These are phyloP conservation scores for Cercospora citrullina DNA, from an alignment of 2,329 filamentous ascomycete genomes.

Conservation along the genomic window DNA sequence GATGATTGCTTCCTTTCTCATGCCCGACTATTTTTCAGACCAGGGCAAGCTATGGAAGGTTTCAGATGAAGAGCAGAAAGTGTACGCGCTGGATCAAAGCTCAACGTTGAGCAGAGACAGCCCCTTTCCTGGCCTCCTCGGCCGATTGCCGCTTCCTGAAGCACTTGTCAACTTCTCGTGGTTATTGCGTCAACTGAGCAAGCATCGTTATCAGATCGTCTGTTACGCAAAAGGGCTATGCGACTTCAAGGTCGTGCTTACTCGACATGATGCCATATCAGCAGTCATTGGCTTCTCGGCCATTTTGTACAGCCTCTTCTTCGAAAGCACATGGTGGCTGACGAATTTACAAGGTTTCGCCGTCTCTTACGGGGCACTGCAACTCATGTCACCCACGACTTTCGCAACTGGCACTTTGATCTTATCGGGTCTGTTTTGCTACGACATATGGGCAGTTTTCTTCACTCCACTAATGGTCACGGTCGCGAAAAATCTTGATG, in stretches of 20 bases:
- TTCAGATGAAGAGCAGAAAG: conserved; percentile 38
- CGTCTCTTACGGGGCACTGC: conserved; percentile 77
- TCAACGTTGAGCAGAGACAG: conserved; percentile 38
- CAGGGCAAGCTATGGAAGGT: conserved; percentile 54
- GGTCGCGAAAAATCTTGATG: conserved; percentile 84
- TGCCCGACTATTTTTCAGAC: conserved; percentile 68
- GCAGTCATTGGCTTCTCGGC: conserved; percentile 56
- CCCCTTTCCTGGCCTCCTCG: conserved; percentile 55
- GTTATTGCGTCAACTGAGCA: conserved; percentile 50
- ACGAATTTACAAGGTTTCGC: conserved; percentile 86
- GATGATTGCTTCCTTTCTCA: conserved; percentile 65
- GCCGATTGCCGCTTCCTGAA: conserved; percentile 49
- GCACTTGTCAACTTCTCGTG: conserved; percentile 46
- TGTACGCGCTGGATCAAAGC: conserved; percentile 25
- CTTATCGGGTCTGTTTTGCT: conserved; percentile 79
- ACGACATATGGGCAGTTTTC: conserved; percentile 92
- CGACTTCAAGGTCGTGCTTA: conserved; percentile 53
- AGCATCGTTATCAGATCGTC: conserved; percentile 54
- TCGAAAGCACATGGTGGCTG: conserved; percentile 65
- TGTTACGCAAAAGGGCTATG: conserved; percentile 50
- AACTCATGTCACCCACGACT: conserved; percentile 84
- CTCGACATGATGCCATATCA: conserved; percentile 56
- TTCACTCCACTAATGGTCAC: conserved; percentile 85
- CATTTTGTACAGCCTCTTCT: conserved; percentile 64
- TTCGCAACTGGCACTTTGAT: conserved; percentile 80